A percentile compares a stretch with the other conserved stretches of the same genome.
Evolutionary conservation across 306 rosid species (phyloP).

Genomic region (Trifolium subterraneum): DNA sequence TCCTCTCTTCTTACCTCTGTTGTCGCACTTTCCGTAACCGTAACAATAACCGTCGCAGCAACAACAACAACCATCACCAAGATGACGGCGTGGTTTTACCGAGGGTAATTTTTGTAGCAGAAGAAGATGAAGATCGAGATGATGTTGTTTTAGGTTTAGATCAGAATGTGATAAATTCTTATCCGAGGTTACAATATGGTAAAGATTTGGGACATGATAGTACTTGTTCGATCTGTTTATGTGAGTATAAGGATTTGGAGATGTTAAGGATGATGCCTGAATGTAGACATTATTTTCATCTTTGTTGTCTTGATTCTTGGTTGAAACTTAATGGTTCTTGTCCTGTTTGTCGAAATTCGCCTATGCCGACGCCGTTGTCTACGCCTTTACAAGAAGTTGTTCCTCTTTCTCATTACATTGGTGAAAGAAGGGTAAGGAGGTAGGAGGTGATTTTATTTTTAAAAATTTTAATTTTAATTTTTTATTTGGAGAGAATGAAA

Average conservation of each 20-base stretch:
- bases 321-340: constrained; percentile 91
- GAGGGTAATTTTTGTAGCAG: constrained; percentile 79
- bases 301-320: constrained; percentile 88
- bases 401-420: constrained; percentile 76
- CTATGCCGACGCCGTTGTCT: constrained; percentile 82
- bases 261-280: constrained; percentile 98
- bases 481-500: neutral
- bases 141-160: constrained; percentile 59
- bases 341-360: constrained; percentile 94
- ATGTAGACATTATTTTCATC: constrained; percentile 82
- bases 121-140: constrained; percentile 50
- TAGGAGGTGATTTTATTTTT: constrained; percentile 51
- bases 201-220: constrained; percentile 38
- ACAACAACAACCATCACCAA: neutral
- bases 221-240: constrained; percentile 82
- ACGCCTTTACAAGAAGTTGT: constrained; percentile 93
- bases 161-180: constrained; percentile 72
- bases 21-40: constrained; percentile 63
- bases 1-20: constrained; percentile 88
- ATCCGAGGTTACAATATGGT: constrained; percentile 66
- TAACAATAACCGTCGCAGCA: no score
- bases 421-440: constrained; percentile 67
- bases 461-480: neutral
- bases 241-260: constrained; percentile 83
- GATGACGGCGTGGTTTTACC: constrained; percentile 70